Conservation (phyloP, 1,284 basidiomycete species). For the Serendipita sp. region DNA sequence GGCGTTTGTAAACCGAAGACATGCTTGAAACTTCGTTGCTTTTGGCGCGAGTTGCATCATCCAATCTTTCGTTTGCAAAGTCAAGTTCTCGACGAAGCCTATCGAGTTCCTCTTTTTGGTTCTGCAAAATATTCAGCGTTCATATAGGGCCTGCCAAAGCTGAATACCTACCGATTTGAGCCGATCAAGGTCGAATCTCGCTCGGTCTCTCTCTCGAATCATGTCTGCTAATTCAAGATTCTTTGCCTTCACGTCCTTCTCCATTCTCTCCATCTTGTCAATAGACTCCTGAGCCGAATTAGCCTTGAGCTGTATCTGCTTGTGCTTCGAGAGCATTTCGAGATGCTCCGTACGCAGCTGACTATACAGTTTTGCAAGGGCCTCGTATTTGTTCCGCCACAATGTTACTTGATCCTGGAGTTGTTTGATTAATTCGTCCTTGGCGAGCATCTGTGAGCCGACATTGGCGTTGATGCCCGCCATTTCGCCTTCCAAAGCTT, state of each 20-base stretch:
- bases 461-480: conserved; percentile 67
- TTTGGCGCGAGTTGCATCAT: conserved; percentile 85
- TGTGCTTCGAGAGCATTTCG: conserved; percentile 94
- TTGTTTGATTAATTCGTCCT: conserved; percentile 92
- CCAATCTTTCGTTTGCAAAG: conserved; percentile 97
- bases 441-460: conserved; percentile 76
- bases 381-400: conserved; percentile 99
- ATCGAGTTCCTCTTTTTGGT: conserved; percentile 92
- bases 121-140: conserved; percentile 23
- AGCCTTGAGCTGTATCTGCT: conserved; percentile 94
- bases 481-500: conserved; percentile 89
- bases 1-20: conserved; percentile 89
- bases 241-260: conserved; percentile 94
- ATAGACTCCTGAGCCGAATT: conserved; percentile 99
- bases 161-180: conserved; percentile 51
- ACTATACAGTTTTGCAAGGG: conserved; percentile 95
- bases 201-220: conserved; percentile 94
- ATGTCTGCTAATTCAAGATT: conserved; percentile 97
- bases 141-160: neutral
- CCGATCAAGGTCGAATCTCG: conserved; percentile 92
- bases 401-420: conserved; percentile 92
- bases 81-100: conserved; percentile 83
- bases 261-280: conserved; percentile 98
- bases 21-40: conserved; percentile 84
- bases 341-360: conserved; percentile 95